Evolutionary conservation across 2,329 filamentous ascomycete genomes (phyloP).

Genomic region (Pezicula radicicola): DNA sequence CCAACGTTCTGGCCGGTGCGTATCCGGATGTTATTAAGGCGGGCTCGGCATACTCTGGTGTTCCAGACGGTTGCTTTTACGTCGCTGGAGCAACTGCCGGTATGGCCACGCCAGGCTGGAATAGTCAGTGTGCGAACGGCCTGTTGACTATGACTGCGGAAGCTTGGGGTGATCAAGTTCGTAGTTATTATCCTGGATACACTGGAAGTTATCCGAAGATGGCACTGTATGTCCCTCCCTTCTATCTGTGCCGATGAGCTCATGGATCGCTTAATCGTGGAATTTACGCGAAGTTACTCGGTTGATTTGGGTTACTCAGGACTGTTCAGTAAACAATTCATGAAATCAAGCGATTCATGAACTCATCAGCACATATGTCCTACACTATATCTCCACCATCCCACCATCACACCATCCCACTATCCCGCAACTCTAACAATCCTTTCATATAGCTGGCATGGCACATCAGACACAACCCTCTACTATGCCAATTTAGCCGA

Average conservation of each 20-base stretch:
- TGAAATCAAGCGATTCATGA: too few relatives aligned
- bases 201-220: slow-evolving; percentile 36
- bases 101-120: slow-evolving; percentile 44
- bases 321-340: too few relatives aligned
- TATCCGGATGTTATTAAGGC: slow-evolving; percentile 47
- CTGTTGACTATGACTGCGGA: slow-evolving; percentile 28
- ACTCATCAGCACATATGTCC: too few relatives aligned
- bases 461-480: slow-evolving; percentile 34
- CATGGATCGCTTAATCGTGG: too few relatives aligned
- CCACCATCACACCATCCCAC: slow-evolving; percentile 6
- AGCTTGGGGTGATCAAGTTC: slow-evolving; percentile 45
- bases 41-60: slow-evolving; percentile 40
- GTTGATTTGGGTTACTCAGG: too few relatives aligned
- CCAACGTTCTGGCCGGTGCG: slow-evolving; percentile 43
- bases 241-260: too few relatives aligned
- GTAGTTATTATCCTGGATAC: slow-evolving; percentile 31
- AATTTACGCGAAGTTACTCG: too few relatives aligned
- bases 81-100: slow-evolving; percentile 34
- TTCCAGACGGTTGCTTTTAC: slow-evolving; percentile 40
- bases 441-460: slow-evolving; percentile 25
- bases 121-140: slow-evolving; percentile 42
- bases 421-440: too few relatives aligned
- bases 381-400: background rate
- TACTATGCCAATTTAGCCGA: slow-evolving; percentile 37
- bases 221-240: slow-evolving; percentile 10